Evolutionary conservation across 2,329 filamentous ascomycete genomes (phyloP), one percentile per base, ranked within the genome.

Genomic region (Cladosporium sphaerospermum): DNA sequence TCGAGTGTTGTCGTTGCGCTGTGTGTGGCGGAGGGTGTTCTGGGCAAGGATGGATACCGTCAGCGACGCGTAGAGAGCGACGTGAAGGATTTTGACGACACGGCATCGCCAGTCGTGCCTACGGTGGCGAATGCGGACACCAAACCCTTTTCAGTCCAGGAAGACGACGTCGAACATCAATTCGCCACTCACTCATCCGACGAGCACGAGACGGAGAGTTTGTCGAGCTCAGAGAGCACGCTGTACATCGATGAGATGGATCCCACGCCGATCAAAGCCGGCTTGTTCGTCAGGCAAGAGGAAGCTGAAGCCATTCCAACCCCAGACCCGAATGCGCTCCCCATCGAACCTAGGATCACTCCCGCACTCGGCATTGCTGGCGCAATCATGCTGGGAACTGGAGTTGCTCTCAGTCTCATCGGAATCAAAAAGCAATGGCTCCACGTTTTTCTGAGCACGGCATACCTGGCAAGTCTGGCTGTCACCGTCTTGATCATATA

Each of bases 401-500:
- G 92, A n/a, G 64, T 78, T 8, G 74, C 81, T 6, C 86, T 93
- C 65, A 78, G 82, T 7, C 70, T 96, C 16, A 79, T 95, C 59
- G 91, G 91, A 1, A 89, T 95, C 64, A 92, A 89, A 70, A 89
- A 89, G 63, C 78, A 80, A 68, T 85, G 81, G 64, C 63, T 92
- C 10, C 86, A 93, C 65, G 84, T 87, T 13, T 95, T 87, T 68
- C 79, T 95, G 54, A 93, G 90, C 11, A 82, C 85, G 0, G 87
- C 82, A 4, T 91, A 87, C 61, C 74, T 93, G 23, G 78, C 81
- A 18, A 80, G 84, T 42, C 72, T 96, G 34, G 83, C 86, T 13
- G 84, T 93, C 10, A 82, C 86, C 65, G 75, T 96, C 2, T 75
- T 97, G 18, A 89, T 96, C 52, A 70, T 95, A 42, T 96, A 96